These are phyloP conservation scores for Citrus australasica DNA, from an alignment of 345 rosid genomes.

Conservation along the genomic window DNA sequence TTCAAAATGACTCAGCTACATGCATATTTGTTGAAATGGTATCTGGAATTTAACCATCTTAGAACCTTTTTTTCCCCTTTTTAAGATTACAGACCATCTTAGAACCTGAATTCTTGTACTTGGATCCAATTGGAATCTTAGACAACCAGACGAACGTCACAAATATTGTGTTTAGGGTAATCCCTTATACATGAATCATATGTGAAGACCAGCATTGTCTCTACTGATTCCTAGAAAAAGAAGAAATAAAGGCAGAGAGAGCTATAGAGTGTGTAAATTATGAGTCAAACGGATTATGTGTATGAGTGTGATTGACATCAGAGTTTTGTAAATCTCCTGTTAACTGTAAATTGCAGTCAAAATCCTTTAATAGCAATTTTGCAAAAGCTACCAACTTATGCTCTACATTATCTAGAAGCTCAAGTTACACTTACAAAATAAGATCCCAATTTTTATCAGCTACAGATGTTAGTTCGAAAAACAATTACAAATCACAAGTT, in stretches of 20 bases:
- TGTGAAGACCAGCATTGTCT: neutral
- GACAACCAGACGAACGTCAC: neutral
- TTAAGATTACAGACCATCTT: neutral
- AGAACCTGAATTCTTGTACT: neutral
- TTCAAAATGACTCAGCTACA: too few relatives aligned
- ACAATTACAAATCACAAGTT: conserved; percentile 20
- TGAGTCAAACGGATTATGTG: neutral
- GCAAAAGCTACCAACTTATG: neutral
- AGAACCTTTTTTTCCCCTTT: too few relatives aligned
- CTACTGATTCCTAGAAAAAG: neutral
- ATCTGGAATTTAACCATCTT: neutral
- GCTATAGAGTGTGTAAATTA: neutral
- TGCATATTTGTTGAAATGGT: too few relatives aligned
- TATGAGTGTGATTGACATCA: neutral
- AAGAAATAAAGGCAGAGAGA: neutral
- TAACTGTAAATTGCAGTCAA: neutral
- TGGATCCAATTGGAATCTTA: neutral
- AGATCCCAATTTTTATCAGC: neutral
- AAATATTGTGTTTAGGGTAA: neutral
- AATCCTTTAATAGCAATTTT: neutral
- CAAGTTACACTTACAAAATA: neutral
- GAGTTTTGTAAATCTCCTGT: neutral
- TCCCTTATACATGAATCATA: neutral
- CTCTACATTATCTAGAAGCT: neutral
- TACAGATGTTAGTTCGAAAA: neutral